These are phyloP conservation scores for Myxozyma geophila DNA, from an alignment of 805 yeast genomes.

Conservation along the genomic window DNA sequence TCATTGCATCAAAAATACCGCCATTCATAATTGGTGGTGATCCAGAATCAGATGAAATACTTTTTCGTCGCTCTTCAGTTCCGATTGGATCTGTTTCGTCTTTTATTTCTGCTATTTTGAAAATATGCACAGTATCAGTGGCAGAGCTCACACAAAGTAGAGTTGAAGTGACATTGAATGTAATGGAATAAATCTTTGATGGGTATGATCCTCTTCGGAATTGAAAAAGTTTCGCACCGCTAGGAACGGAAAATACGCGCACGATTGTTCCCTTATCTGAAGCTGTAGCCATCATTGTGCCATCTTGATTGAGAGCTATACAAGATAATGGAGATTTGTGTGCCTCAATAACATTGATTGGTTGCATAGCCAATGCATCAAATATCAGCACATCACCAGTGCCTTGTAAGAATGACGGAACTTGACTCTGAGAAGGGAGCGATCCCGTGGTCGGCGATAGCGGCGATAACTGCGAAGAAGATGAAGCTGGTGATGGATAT, in stretches of 20 bases:
- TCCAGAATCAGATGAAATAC: conserved; percentile 35
- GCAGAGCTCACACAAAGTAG: conserved; percentile 83
- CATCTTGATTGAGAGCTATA: conserved; percentile 71
- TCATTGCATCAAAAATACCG: conserved; percentile 37
- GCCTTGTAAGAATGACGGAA: conserved; percentile 29
- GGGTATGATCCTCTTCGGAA: conserved; percentile 87
- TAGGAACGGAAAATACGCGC: conserved; percentile 71
- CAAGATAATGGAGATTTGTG: conserved; percentile 79
- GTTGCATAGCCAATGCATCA: conserved; percentile 74
- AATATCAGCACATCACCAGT: conserved; percentile 76
- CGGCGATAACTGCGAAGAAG: conserved; percentile 29
- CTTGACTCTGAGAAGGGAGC: conserved; percentile 17
- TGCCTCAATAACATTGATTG: conserved; percentile 81
- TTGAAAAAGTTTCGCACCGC: conserved; percentile 62
- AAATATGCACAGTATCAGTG: conserved; percentile 91
- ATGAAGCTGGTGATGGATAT: conserved; percentile 56
- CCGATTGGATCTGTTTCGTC: conserved; percentile 16
- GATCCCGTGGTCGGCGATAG: conserved; percentile 34
- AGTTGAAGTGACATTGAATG: conserved; percentile 71
- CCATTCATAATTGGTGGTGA: conserved; percentile 37
- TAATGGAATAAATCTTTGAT: conserved; percentile 74
- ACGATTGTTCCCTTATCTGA: conserved; percentile 89
- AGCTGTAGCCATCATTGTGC: conserved; percentile 82
- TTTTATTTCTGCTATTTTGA: conserved; percentile 64
- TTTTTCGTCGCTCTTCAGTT: conserved; percentile 30